Conservation (phyloP, 2,329 filamentous ascomycete genomes). For the Alternaria infectoria region DNA sequence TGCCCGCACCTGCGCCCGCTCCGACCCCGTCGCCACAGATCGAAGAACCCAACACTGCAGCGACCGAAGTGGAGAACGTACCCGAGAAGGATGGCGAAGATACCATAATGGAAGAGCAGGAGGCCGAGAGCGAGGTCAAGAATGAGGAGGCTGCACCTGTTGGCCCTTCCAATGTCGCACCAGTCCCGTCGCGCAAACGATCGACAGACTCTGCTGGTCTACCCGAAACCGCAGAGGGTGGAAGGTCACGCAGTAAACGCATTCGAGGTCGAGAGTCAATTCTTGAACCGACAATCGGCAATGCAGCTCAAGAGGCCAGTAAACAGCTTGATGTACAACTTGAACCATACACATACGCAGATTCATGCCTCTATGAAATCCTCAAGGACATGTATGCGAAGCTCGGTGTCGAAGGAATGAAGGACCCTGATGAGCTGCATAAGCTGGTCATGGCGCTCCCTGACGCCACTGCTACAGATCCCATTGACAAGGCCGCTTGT, state of each 20-base stretch:
- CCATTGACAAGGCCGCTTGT: constrained; percentile 44
- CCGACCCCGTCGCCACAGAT: constrained; percentile 6
- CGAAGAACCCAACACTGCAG: neutral
- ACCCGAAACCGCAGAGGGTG: constrained; percentile 63
- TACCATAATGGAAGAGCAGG: constrained; percentile 27
- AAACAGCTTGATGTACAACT: constrained; percentile 64
- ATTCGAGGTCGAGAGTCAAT: constrained; percentile 66
- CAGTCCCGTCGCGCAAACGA: constrained; percentile 60
- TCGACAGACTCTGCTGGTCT: constrained; percentile 66
- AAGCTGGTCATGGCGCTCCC: constrained; percentile 30
- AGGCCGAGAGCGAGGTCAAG: constrained; percentile 15
- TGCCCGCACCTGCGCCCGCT: constrained; percentile 14
- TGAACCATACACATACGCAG: constrained; percentile 60
- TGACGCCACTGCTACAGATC: constrained; percentile 14
- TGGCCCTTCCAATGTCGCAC: constrained; percentile 42
- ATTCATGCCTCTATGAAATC: constrained; percentile 64
- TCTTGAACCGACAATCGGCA: constrained; percentile 54
- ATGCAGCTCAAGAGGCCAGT: constrained; percentile 58
- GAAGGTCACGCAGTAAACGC: constrained; percentile 65
- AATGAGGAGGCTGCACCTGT: constrained; percentile 20
- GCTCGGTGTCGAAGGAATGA: constrained; percentile 56
- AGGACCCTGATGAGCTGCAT: constrained; percentile 49
- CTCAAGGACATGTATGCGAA: constrained; percentile 60
- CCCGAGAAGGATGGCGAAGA: constrained; percentile 20
- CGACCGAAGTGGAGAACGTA: neutral